These are phyloP conservation scores for Eucalyptus victrix DNA, from an alignment of 345 rosid species.

Conservation along the genomic window DNA sequence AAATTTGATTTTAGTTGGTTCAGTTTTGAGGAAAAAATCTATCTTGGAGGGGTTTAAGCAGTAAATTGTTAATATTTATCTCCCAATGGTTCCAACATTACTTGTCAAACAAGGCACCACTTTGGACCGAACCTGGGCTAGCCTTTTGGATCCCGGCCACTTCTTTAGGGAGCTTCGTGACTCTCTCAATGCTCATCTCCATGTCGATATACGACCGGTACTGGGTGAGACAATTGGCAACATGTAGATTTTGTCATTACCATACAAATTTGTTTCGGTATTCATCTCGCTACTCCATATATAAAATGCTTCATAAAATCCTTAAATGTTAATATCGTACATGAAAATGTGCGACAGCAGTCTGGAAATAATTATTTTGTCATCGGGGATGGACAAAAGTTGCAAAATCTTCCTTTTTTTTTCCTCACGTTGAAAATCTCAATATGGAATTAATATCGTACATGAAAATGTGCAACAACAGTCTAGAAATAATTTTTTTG, in stretches of 20 bases:
- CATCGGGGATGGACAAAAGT: not conserved
- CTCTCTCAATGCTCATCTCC: slow-evolving; percentile 70
- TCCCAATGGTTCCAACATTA: slow-evolving; percentile 51
- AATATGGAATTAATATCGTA: not conserved
- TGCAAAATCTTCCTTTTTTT: not conserved
- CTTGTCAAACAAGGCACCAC: slow-evolving; percentile 89
- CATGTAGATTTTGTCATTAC: not conserved
- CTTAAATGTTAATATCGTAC: not conserved
- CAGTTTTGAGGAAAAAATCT: not conserved
- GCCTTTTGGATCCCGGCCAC: slow-evolving; percentile 72
- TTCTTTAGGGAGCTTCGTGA: slow-evolving; percentile 66
- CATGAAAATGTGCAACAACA: not conserved
- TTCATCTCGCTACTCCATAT: not conserved
- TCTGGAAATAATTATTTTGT: not conserved
- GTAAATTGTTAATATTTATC: slow-evolving; percentile 67
- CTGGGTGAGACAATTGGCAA: slow-evolving; percentile 16
- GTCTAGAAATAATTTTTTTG: not conserved
- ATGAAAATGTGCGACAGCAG: not conserved
- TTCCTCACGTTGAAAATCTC: not conserved
- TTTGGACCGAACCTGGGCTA: slow-evolving; percentile 39
- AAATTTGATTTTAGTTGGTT: not conserved
- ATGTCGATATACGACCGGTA: slow-evolving; percentile 64
- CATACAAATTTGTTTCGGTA: not conserved
- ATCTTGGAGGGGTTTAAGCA: slow-evolving; percentile 28
- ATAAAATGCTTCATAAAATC: not conserved